These are phyloP conservation scores for Coccinonectria pachysandricola DNA, from an alignment of 2,329 filamentous ascomycete genomes.

Conservation along the genomic window DNA sequence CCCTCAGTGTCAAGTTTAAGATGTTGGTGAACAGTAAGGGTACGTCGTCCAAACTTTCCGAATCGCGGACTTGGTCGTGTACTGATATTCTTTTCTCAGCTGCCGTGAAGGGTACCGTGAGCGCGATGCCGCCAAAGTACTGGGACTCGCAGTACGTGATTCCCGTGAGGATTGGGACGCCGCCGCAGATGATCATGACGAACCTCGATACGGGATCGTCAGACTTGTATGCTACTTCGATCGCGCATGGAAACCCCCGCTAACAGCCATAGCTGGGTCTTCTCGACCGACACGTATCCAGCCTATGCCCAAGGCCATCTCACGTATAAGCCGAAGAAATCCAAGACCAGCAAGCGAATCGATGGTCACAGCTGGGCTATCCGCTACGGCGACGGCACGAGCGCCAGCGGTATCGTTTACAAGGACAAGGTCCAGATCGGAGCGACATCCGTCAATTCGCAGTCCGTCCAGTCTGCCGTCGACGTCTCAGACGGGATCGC, in stretches of 20 bases:
- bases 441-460: constrained; percentile 43
- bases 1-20: too few relatives aligned
- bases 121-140: constrained; percentile 21
- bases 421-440: constrained; percentile 54
- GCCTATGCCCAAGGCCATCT: constrained; percentile 39
- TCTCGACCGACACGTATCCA: constrained; percentile 45
- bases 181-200: constrained; percentile 46
- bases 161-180: constrained; percentile 51
- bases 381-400: constrained; percentile 54
- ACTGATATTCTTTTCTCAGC: too few relatives aligned
- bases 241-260: fast-evolving
- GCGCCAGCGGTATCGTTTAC: constrained; percentile 54
- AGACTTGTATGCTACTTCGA: constrained; percentile 30
- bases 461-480: constrained; percentile 56
- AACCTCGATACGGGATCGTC: constrained; percentile 58
- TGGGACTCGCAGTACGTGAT: constrained; percentile 48
- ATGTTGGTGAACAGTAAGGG: too few relatives aligned
- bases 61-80: too few relatives aligned
- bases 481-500: constrained; percentile 39
- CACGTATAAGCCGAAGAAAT: constrained; percentile 42
- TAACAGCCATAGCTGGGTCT: constrained; percentile 50
- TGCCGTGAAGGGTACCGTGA: too few relatives aligned
- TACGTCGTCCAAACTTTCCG: too few relatives aligned
- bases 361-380: constrained; percentile 42
- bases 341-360: constrained; percentile 33